Evolutionary conservation across 768 basidiomycete species (phyloP).

Genomic region (Daedaleopsis sinensis): DNA sequence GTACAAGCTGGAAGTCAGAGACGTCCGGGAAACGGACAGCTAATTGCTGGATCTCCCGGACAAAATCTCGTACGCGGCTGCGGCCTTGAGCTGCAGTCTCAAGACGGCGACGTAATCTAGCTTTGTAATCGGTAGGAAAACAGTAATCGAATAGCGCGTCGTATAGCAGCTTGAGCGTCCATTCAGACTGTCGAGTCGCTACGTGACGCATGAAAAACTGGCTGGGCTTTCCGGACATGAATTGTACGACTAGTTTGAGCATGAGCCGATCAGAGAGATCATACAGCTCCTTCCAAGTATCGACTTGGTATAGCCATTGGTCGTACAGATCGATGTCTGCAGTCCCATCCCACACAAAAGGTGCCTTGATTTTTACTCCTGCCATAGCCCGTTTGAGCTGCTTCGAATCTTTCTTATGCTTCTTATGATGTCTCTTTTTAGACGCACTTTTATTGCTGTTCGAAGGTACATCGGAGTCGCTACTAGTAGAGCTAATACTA

Average conservation of each 20-base stretch:
- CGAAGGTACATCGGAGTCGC: not conserved
- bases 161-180: constrained; percentile 17
- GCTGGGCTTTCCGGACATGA: constrained; percentile 16
- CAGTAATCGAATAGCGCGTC: constrained; percentile 20
- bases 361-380: constrained; percentile 18
- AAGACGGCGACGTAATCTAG: not conserved
- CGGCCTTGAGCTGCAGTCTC: constrained; percentile 7
- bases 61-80: constrained; percentile 17
- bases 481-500: not conserved
- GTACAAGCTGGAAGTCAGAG: constrained; percentile 11
- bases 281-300: constrained; percentile 19
- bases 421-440: not conserved
- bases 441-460: not conserved
- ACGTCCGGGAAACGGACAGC: constrained; percentile 22
- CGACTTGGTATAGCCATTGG: constrained; percentile 11
- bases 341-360: constrained; percentile 20
- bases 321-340: constrained; percentile 23
- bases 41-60: constrained; percentile 25
- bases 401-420: not conserved
- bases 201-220: constrained; percentile 30
- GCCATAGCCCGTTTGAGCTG: constrained; percentile 6
- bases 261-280: constrained; percentile 9
- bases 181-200: constrained; percentile 8
- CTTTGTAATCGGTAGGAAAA: constrained; percentile 20
- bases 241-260: constrained; percentile 19